Evolutionary conservation across 2,329 filamentous ascomycete genomes (phyloP), one percentile per base, ranked within the genome.

Genomic region (Malbranchea cinnamomea): DNA sequence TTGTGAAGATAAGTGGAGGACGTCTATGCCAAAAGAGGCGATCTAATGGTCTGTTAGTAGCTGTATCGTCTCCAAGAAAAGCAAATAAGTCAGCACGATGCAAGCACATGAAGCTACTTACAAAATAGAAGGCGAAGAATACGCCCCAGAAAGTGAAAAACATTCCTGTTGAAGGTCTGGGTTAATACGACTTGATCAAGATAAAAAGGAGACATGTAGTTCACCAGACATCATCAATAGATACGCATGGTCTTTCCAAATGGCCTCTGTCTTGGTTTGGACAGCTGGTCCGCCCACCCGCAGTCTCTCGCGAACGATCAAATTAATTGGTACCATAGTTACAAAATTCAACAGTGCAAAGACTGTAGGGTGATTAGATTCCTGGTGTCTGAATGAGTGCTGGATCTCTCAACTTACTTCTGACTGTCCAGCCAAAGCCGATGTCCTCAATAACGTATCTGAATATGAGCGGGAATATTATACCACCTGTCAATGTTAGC

Each of bases 91-190:
- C 13, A 10, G 11, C 9, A 5, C 19, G 10, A 20, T 10, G 8
- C n/a, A 15, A 13, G 18, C 16, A 12, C 4, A 26, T 21, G 19
- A 13, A 14, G 13, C 6, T 8, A 32, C 34, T 30, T 33, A 42
- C 37, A 30, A 39, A 52, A 31, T 48, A 47, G 37, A 47, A 49
- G 13, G 43, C 47, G 35, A 49, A 48, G 32, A 48, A 52, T 30
- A 51, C 30, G 4, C 48, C 49, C 32, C 44, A 42, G 35, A 52
- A 51, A 7, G 41, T 35, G 27, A 51, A 42, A 41, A 51, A 51
- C 30, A 38, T 33, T 18, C 36, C 36, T 38, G 22, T 22, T 28
- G 10, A 15, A 30, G 11, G 11, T 30, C 11, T 22, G 20, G 20
- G 17, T 11, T 14, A 27, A 27, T 10, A 14, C 6, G 12, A 14